Conservation (phyloP, 306 rosid species). For the Elaeagnus macrophylla region DNA sequence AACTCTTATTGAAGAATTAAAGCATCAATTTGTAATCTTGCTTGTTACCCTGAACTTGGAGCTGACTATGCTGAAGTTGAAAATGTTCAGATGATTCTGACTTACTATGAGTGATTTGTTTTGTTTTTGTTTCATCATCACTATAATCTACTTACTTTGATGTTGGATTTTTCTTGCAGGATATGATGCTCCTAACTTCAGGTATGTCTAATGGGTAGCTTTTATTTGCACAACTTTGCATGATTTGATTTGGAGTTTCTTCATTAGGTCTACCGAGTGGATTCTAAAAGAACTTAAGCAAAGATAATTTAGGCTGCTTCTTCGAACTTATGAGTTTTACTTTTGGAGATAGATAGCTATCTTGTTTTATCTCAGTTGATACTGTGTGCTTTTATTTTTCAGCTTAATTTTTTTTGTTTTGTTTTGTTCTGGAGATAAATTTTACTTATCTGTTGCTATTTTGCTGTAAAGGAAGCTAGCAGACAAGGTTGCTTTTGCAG, state of each 20-base stretch:
- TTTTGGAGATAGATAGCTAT: not conserved
- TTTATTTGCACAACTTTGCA: not conserved
- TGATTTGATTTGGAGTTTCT: not conserved
- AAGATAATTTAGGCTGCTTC: not conserved
- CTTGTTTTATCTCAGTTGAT: not conserved
- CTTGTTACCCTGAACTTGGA: too few relatives aligned
- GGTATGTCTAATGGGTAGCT: conserved; percentile 23
- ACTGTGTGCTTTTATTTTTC: too few relatives aligned
- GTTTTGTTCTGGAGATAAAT: not conserved
- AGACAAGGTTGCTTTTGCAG: conserved; percentile 42
- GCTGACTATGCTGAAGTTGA: too few relatives aligned
- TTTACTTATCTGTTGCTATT: not conserved
- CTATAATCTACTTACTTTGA: not conserved
- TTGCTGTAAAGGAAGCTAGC: conserved; percentile 45
- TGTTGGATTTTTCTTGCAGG: conserved; percentile 33
- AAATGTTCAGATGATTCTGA: not conserved
- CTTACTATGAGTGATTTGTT: not conserved
- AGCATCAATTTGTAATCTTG: too few relatives aligned
- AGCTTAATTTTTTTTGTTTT: too few relatives aligned
- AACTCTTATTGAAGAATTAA: too few relatives aligned
- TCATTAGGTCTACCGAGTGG: not conserved
- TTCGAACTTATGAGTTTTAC: not conserved
- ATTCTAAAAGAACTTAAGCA: not conserved
- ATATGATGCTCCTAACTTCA: conserved; percentile 49
- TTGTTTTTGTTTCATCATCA: not conserved